These are phyloP conservation scores for Bipolaris bicolor DNA, from an alignment of 2,329 filamentous ascomycete genomes.

Conservation along the genomic window DNA sequence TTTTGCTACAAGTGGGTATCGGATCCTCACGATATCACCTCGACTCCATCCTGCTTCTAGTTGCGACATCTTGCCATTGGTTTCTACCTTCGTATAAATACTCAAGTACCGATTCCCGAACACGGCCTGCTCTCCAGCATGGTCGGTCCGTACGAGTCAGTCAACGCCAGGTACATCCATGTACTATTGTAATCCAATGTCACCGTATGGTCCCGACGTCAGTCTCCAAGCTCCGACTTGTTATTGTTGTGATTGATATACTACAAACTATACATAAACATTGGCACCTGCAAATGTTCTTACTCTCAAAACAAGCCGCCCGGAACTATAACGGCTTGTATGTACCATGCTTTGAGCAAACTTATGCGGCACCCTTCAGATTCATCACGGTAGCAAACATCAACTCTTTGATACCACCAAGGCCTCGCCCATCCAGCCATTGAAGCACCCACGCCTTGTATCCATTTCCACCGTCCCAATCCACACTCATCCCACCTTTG, in stretches of 20 bases:
- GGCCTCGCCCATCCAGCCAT: constrained; percentile 68
- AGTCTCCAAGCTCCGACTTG: constrained; percentile 4
- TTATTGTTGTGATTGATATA: not conserved
- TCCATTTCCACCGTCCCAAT: constrained; percentile 77
- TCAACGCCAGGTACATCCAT: constrained; percentile 10
- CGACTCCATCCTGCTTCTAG: not conserved
- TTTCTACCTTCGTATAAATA: not conserved
- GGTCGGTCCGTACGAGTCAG: constrained; percentile 10
- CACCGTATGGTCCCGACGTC: constrained; percentile 10
- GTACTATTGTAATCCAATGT: not conserved
- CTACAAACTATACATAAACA: not conserved
- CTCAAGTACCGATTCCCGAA: not conserved
- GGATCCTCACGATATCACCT: not conserved
- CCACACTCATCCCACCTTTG: constrained; percentile 69
- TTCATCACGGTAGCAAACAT: constrained; percentile 84
- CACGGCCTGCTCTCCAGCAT: not conserved
- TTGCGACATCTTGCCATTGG: not conserved
- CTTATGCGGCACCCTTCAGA: constrained; percentile 54
- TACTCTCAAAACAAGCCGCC: too few relatives aligned
- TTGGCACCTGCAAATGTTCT: not conserved
- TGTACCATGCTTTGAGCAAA: not conserved
- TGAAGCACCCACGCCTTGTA: constrained; percentile 76
- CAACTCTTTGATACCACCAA: constrained; percentile 70
- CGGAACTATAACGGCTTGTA: too few relatives aligned
- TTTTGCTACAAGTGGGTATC: not conserved